Base-by-base conservation (phyloP, 2,329 filamentous ascomycete genomes). In the Conoideocrella luteorostrata region DNA sequence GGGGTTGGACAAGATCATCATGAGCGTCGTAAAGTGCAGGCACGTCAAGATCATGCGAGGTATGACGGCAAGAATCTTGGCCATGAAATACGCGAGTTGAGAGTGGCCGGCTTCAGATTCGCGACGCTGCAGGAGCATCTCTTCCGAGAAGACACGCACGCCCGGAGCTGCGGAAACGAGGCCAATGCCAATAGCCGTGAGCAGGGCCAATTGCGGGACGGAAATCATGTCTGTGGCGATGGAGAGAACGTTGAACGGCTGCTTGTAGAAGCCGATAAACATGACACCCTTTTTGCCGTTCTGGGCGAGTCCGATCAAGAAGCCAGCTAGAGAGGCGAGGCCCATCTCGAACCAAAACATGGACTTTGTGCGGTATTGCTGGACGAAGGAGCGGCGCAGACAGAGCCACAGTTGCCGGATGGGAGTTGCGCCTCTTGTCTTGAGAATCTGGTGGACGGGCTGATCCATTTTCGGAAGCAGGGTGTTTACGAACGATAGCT, bases 101-200 rank as follows among this genome's bases (percentile, higher is more conserved):
- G 72, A 77, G 52, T 80, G 77, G 0, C 77, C 76, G 0, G 75
- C 70, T 33, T 74, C 72, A 4, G 74, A 67, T 57, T 81, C 77
- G 7, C 77, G 68, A 36, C 68, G 69, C 15, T 75, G 75, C 29
- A 79, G 63, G 5, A 75, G 57, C 55, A 73, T 71, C 52, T 78
- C 74, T 49, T 77, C 73, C 10, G 74, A 76, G 54, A 80, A 80
- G 13, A 74, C 66, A 51, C 70, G 71, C 48, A 80, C 77, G 1
- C 74, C 76, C 0, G 76, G 75, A 0, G 75, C 70, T 5, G 66
- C 69, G 15, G 23, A 29, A 2, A 75, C 72, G 3, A 80, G 68
- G 3, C 77, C 77, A 34, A 79, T 74, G 13, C 74, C 71, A 47
- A 80, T 74, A 43, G 64, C 68, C 2, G 67, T 66, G 3, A 80